Base-by-base conservation (phyloP, 2,329 filamentous ascomycete species). In the Leptographium radiaticola region DNA sequence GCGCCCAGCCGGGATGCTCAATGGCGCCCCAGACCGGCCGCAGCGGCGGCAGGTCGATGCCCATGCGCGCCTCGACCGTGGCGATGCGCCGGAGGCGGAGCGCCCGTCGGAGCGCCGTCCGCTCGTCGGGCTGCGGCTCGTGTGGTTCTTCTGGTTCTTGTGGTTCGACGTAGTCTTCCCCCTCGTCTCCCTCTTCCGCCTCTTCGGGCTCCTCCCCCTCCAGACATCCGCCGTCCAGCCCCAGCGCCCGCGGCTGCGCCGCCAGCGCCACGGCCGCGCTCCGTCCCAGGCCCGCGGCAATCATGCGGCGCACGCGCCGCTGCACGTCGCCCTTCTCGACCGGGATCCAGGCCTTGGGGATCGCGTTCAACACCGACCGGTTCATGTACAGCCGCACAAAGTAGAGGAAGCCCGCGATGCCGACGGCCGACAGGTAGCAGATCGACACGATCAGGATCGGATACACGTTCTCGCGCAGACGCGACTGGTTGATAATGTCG, bases 291-390 rank as follows among this genome's bases (percentile, higher is more conserved):
- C 84, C 80, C 49, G 81, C 79, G 16, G 76, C 76, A 55, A 98
- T 85, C 71, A 95, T 81, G 59, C 81, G 79, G 62, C 87, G 76
- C 42, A 96, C 88, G 53, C 77, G 76, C 59, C 81, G 83, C 46
- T 79, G 80, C 46, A 96, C 79, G 65, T 96, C 89, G 59, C 85
- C 86, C 65, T 88, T 87, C 61, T 93, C 88, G 58, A 95, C 76
- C 0, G 90, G 90, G 16, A 95, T 79, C 78, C 87, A 94, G 53
- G 80, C 73, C 67, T 91, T 93, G 1, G 93, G 93, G 56, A 98
- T 95, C 5, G 81, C 83, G 18, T 83, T 80, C 10, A 97, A 76
- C 10, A 87, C 82, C 47, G 78, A 86, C 58, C 87, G 82, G 63
- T 88, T 94, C 52, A 91, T 87, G 69, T 91, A 96, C 20, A 96